phyloP scores from a whole-genome alignment of 805 yeast genomes.

The Komagataella populi region DNA sequence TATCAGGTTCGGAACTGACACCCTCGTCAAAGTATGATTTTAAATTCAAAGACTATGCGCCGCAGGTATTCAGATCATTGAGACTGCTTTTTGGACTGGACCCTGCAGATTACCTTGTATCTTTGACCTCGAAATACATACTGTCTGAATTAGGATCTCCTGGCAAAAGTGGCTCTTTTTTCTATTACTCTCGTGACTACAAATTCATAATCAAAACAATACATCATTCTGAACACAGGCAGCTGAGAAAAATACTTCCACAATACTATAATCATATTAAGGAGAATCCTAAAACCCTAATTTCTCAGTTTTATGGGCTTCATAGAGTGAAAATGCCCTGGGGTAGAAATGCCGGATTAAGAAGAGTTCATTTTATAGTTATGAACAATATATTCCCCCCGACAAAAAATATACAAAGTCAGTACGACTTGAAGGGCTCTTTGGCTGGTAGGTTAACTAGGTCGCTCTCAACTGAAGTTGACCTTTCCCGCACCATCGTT shows the following conservation, averaged over 20 bases:
- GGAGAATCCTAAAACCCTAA: slow-evolving; percentile 72
- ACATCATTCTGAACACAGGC: slow-evolving; percentile 84
- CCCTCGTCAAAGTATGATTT: slow-evolving; percentile 93
- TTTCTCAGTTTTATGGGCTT: slow-evolving; percentile 93
- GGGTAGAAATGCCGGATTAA: slow-evolving; percentile 28
- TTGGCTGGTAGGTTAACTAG: slow-evolving; percentile 63
- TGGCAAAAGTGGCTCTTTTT: slow-evolving; percentile 93
- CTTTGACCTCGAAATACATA: slow-evolving; percentile 86
- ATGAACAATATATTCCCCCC: slow-evolving; percentile 98
- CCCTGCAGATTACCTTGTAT: slow-evolving; percentile 89
- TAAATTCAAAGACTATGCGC: slow-evolving; percentile 92
- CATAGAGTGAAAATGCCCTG: slow-evolving; percentile 88
- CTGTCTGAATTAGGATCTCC: slow-evolving; percentile 89
- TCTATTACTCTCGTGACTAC: slow-evolving; percentile 88
- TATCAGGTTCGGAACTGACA: slow-evolving; percentile 75
- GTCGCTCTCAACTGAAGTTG: slow-evolving; percentile 16
- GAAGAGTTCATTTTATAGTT: slow-evolving; percentile 84
- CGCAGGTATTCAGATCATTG: slow-evolving; percentile 83
- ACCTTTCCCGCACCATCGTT: slow-evolving; percentile 27
- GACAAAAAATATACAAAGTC: slow-evolving; percentile 68
- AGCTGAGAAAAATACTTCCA: slow-evolving; percentile 56
- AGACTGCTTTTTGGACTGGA: slow-evolving; percentile 74
- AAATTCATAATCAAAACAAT: slow-evolving; percentile 92
- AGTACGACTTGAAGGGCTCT: slow-evolving; percentile 90
- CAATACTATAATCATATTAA: slow-evolving; percentile 74